phyloP scores from a whole-genome alignment of 257 asterid genomes.

The Mentha longifolia region DNA sequence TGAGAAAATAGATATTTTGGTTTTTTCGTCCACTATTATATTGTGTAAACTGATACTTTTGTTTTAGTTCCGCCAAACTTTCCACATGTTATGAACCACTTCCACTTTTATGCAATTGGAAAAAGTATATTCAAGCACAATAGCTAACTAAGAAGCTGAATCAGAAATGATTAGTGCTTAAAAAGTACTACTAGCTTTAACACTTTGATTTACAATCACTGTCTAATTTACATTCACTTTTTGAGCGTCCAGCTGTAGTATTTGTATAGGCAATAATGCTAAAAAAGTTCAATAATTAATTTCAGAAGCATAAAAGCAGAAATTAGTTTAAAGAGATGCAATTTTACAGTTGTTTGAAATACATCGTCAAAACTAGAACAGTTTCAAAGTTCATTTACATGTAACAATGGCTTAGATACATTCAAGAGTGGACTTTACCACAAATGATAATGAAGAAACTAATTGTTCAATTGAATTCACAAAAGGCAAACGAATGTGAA shows the following conservation, averaged over 20 bases:
- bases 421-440: neutral
- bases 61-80: neutral
- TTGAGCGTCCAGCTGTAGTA: neutral
- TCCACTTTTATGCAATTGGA: too few species aligned
- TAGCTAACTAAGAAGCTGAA: too few species aligned
- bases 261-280: neutral
- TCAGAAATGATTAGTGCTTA: too few species aligned
- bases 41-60: neutral
- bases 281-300: neutral
- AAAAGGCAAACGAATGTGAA: neutral
- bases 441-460: neutral
- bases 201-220: too few species aligned
- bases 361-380: neutral
- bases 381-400: slow-evolving; percentile 1
- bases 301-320: neutral
- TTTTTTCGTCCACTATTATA: neutral
- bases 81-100: neutral
- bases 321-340: neutral
- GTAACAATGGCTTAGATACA: slow-evolving; percentile 12
- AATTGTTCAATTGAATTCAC: neutral
- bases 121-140: too few species aligned
- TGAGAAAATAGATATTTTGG: neutral
- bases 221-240: too few species aligned
- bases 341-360: neutral
- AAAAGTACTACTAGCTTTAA: too few species aligned